A percentile compares a stretch with the other conserved stretches of the same genome.
phyloP scores from a whole-genome alignment of 2,329 filamentous ascomycete species.

The Penicillium sp. region DNA sequence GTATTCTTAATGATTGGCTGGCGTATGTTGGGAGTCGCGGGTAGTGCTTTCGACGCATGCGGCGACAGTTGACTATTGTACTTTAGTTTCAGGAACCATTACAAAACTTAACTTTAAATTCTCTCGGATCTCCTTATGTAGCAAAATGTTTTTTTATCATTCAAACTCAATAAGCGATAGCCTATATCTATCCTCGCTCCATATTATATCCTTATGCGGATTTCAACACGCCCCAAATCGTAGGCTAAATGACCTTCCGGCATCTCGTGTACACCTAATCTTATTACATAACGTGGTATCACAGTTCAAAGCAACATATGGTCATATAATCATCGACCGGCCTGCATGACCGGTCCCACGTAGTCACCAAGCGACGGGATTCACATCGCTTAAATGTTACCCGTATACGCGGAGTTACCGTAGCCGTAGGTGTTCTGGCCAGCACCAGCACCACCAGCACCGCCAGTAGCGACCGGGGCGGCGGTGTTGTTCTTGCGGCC shows the following conservation, averaged over 20 bases:
- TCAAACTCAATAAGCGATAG: neutral
- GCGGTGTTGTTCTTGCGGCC: slow-evolving; percentile 25
- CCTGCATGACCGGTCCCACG: neutral
- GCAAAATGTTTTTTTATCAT: too few species aligned
- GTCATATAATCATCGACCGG: slow-evolving; percentile 24
- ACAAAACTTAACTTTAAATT: neutral
- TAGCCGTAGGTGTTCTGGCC: slow-evolving; percentile 31
- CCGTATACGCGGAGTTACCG: slow-evolving; percentile 38
- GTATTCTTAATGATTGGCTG: slow-evolving; percentile 21
- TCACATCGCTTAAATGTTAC: slow-evolving; percentile 28
- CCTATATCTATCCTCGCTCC: neutral
- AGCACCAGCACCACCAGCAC: neutral
- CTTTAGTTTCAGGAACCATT: slow-evolving; percentile 16
- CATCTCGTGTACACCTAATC: slow-evolving; percentile 13
- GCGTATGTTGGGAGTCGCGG: neutral
- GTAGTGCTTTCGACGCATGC: slow-evolving; percentile 8
- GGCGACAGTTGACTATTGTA: slow-evolving; percentile 5
- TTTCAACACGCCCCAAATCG: neutral
- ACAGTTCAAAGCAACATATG: slow-evolving; percentile 12
- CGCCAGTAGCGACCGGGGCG: slow-evolving; percentile 2
- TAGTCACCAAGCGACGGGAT: neutral
- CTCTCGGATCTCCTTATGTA: neutral
- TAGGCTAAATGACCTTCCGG: neutral
- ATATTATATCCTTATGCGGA: slow-evolving; percentile 1
- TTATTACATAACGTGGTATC: slow-evolving; percentile 26